Base-by-base conservation (phyloP, 257 asterid species). In the Ehretia macrophylla region DNA sequence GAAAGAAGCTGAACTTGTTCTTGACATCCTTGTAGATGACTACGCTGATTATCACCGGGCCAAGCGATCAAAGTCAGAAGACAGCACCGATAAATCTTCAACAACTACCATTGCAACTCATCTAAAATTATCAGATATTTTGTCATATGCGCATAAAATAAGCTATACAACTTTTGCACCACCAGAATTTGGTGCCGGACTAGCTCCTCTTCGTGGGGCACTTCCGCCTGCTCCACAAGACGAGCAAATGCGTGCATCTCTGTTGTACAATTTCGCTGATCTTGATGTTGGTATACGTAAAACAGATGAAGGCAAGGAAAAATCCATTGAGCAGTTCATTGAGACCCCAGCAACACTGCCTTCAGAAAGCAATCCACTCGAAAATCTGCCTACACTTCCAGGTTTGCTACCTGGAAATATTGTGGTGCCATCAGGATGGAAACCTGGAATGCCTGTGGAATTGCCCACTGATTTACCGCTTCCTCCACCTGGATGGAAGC, bases 221-320 rank as follows among this genome's bases (percentile, higher is more conserved):
- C 91, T 93, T 23, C 96, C 96, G 18, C 97, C 97, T 0, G 99
- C 99, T 35, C 97, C 96, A 11, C 99, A 89, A 72, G 99, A 93
- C 32, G 97, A 93, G 75, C 99, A 93, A 53, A 79, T 93, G 99
- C 93, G 97, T 5, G 97, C 97, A 1, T 88, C 99, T 3, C 91
- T 70, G 60, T 45, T 93, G 11, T 93, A 84, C 62, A 54, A 48
- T 55, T 81, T 78, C 55, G 91, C 89, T 18, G 83, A 86, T 69
- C 91, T 84, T 48, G 94, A 88, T 51, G 68, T 92, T 21, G 97
- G 96, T 14, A 61, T 89, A 47, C 95, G 95, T n/a, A 79, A 81
- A 68, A 66, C 79, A 16, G 94, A 81, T 11, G 85, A 81, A 53
- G 80, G 62, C 27, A 86, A 71, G 39, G 90, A 88, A 75, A 83